Base-by-base conservation (phyloP, 805 yeast species). In the Wickerhamiella slavikovae region DNA sequence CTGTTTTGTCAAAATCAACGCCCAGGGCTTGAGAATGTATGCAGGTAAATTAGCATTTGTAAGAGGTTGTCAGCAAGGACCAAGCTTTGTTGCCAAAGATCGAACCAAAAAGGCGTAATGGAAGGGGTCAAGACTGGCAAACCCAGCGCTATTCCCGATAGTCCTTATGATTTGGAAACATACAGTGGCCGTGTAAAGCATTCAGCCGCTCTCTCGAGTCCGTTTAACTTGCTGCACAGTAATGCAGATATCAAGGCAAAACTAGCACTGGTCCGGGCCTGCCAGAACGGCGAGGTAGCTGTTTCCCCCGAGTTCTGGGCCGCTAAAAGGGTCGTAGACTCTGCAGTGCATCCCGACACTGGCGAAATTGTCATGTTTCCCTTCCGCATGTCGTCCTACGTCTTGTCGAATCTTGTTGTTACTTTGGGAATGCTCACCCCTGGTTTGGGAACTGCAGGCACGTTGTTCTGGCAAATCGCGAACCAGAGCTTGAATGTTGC, bases 381-480 rank as follows among this genome's bases (percentile, higher is more conserved):
- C 3, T 89, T 89, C 55, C 67, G 99, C 54, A 89, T 89, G 99
- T 80, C 94, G 15, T 74, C 85, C 19, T 80, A 89, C 57, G 99
- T 89, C 12, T 58, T 89, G 31, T 79, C 93, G 8, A 89, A 89
- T 51, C 56, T 89, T 52, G 85, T 85, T 15, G 96, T 89, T 29
- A 85, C 96, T 4, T 85, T 76, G 3, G 99, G 99, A 39, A 89
- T 89, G 99, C 64, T 89, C 39, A 85, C 95, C 1, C 99, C 99
- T 5, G 76, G 77, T 32, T 52, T 89, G 47, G 91, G 93, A 7
- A 70, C 82, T 7, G 68, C 65, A 0, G 99, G 98, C 22, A 85
- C 96, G 0, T 49, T 82, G 15, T 85, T 89, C 54, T 89, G 98
- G 99, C 99, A 89, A 56, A 68, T 89, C 49, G 92, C 95, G 14